Conservation (phyloP, 345 rosid genomes). For the Cardamine resedifolia region DNA sequence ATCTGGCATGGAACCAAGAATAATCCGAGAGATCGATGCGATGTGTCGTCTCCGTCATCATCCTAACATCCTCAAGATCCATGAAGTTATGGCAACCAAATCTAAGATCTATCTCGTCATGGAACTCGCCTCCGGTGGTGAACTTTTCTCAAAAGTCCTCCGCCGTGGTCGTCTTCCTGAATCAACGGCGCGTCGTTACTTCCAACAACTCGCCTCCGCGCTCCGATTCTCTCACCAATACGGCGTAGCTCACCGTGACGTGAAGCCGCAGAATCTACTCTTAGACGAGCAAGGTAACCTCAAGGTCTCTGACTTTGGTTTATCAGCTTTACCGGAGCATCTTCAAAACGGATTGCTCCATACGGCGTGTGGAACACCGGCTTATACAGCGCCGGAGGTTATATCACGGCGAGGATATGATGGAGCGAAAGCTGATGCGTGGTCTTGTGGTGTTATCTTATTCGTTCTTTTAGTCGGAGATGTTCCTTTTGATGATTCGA, state of each 20-base stretch:
- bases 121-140: conserved; percentile 89
- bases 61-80: conserved; percentile 78
- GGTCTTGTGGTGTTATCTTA: conserved; percentile 93
- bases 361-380: conserved; percentile 89
- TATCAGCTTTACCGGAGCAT: conserved; percentile 77
- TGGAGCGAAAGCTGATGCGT: conserved; percentile 79
- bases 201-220: conserved; percentile 83
- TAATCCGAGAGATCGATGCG: conserved; percentile 74
- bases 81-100: conserved; percentile 89
- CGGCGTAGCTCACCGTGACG: conserved; percentile 89
- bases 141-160: conserved; percentile 61
- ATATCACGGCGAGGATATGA: conserved; percentile 59
- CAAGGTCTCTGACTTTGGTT: conserved; percentile 86
- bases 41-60: conserved; percentile 84
- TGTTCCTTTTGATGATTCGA: conserved; percentile 71
- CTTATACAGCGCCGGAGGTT: conserved; percentile 85
- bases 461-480: conserved; percentile 57
- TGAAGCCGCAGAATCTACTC: conserved; percentile 85
- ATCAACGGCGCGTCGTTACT: conserved; percentile 58
- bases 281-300: conserved; percentile 63
- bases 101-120: conserved; percentile 81
- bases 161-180: conserved; percentile 63
- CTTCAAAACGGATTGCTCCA: conserved; percentile 67
- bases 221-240: conserved; percentile 72
- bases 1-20: conserved; percentile 60